Evolutionary conservation across 108 stramenopile species (phyloP).

Genomic region (Pseudonitzschia pungens): DNA sequence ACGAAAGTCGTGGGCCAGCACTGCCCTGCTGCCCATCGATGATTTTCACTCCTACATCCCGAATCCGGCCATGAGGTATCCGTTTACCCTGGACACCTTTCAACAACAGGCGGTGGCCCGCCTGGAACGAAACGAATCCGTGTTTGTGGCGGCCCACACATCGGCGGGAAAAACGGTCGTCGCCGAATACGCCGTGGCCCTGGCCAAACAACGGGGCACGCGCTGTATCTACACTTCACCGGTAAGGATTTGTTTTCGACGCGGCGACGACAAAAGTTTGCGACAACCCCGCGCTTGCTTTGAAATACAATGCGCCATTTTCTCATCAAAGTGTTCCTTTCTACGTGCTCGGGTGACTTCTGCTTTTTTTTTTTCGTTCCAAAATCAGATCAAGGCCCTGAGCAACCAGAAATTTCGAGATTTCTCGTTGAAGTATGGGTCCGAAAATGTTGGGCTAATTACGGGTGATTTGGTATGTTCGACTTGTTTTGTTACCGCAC

Average conservation of each 20-base stretch:
- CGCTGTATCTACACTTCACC: constrained; percentile 97
- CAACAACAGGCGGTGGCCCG: constrained; percentile 91
- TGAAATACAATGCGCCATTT: not conserved
- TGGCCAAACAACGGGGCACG: constrained; percentile 84
- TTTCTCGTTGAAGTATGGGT: constrained; percentile 84
- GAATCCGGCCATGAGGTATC: constrained; percentile 89
- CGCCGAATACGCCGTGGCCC: constrained; percentile 95
- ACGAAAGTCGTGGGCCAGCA: constrained; percentile 84
- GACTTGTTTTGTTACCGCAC: too few species aligned
- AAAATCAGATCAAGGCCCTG: constrained; percentile 28
- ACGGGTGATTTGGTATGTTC: constrained; percentile 90
- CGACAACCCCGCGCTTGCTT: too few species aligned
- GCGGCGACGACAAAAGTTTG: not conserved
- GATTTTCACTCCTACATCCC: constrained; percentile 74
- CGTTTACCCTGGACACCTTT: constrained; percentile 96
- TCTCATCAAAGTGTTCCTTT: not conserved
- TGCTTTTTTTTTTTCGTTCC: not conserved
- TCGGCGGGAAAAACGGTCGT: constrained; percentile 93
- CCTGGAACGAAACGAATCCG: constrained; percentile 91
- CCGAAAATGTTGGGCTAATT: constrained; percentile 90
- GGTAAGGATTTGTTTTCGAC: not conserved
- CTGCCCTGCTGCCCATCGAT: constrained; percentile 54
- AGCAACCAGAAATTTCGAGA: constrained; percentile 80
- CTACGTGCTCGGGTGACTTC: not conserved
- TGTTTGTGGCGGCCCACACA: constrained; percentile 95